These are phyloP conservation scores for Sphaerostilbella broomeana DNA, from an alignment of 2,329 filamentous ascomycete species.

Conservation along the genomic window DNA sequence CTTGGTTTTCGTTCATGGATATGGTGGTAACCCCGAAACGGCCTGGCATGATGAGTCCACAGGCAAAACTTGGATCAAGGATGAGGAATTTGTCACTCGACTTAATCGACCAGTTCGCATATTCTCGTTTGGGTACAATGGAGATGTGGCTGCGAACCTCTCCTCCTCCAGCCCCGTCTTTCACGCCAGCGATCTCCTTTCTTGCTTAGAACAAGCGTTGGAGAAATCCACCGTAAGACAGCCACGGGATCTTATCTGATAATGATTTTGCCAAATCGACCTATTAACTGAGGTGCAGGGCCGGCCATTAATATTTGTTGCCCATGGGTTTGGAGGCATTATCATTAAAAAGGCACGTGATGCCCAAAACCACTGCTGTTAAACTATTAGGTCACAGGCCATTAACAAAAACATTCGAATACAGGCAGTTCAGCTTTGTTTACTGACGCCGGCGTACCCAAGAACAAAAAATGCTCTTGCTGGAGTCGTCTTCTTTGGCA, in stretches of 20 bases:
- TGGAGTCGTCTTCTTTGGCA: constrained; percentile 20
- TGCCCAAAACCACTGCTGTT: neutral
- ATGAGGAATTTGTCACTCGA: constrained; percentile 18
- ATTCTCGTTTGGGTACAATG: constrained; percentile 20
- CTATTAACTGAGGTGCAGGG: too few species aligned
- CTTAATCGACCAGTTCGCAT: constrained; percentile 16
- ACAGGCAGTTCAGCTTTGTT: constrained; percentile 13
- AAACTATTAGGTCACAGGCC: neutral
- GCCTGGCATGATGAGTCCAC: constrained; percentile 20
- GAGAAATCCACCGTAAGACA: constrained; percentile 12
- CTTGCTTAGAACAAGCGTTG: constrained; percentile 14
- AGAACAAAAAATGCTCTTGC: constrained; percentile 10
- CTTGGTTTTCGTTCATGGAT: constrained; percentile 20
- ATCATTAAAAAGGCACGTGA: constrained; percentile 21
- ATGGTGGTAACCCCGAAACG: constrained; percentile 15
- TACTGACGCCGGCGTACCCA: constrained; percentile 6
- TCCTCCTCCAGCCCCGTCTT: constrained; percentile 19
- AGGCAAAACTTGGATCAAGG: constrained; percentile 21
- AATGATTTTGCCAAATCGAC: too few species aligned
- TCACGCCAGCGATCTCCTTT: constrained; percentile 20
- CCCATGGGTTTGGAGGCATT: constrained; percentile 20
- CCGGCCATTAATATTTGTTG: constrained; percentile 19
- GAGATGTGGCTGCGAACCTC: constrained; percentile 19
- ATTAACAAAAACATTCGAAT: neutral
- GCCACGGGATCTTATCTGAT: neutral